These are phyloP conservation scores for Camellia sinensis DNA, from an alignment of 148 eudicot genomes.

Conservation along the genomic window DNA sequence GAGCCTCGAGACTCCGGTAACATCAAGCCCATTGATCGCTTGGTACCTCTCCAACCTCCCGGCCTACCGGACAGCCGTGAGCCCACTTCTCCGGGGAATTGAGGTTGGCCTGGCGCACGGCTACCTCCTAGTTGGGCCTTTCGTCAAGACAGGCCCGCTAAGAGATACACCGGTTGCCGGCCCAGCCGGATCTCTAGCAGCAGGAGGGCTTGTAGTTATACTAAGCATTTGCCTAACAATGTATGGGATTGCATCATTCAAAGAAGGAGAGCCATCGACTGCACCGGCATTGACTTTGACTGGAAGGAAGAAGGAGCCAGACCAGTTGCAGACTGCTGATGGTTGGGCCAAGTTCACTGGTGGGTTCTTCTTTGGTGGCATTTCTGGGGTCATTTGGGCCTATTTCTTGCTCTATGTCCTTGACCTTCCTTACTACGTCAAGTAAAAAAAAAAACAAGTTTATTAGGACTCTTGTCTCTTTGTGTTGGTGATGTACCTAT, in stretches of 20 bases:
- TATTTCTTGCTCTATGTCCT: constrained; percentile 83
- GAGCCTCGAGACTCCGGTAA: constrained; percentile 91
- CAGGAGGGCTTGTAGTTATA: constrained; percentile 81
- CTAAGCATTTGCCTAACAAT: constrained; percentile 89
- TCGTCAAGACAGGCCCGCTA: constrained; percentile 82
- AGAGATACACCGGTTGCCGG: constrained; percentile 85
- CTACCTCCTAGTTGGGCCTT: constrained; percentile 79
- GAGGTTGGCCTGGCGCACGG: constrained; percentile 97
- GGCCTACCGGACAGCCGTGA: constrained; percentile 93
- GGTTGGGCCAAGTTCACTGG: constrained; percentile 99
- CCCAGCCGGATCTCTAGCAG: constrained; percentile 78
- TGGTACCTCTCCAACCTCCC: constrained; percentile 99
- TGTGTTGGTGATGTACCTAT: background rate
- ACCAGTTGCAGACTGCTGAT: constrained; percentile 90
- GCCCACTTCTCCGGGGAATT: constrained; percentile 85
- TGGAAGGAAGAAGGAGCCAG: constrained; percentile 87
- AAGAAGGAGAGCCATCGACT: constrained; percentile 83
- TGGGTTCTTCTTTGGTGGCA: constrained; percentile 95
- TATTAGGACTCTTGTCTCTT: background rate
- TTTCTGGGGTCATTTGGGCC: constrained; percentile 95
- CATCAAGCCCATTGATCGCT: constrained; percentile 95
- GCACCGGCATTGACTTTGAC: constrained; percentile 90
- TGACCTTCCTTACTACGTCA: constrained; percentile 90
- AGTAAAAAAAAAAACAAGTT: constrained; percentile 28
- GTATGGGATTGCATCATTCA: constrained; percentile 86